Evolutionary conservation across 257 asterid species (phyloP), one percentile per base, ranked within the genome.

Genomic region (Avicennia marina): DNA sequence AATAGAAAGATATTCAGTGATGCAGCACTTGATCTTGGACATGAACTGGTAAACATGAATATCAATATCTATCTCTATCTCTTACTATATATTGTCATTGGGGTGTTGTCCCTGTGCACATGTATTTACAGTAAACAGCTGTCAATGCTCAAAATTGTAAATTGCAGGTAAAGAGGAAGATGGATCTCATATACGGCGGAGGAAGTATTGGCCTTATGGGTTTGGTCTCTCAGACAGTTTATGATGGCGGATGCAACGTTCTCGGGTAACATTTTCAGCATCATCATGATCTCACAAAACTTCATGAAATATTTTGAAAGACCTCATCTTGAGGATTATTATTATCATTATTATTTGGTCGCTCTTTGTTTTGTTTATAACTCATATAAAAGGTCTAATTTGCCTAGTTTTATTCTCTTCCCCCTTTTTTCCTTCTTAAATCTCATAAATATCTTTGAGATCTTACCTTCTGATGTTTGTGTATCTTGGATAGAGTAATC

Each of bases 141-240:
- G 31, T 46, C 9, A 20, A 20, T 65, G 58, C 49, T 58, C 31
- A 32, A 39, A 46, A 26, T 19, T 13, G 36, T 4, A 15, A 36
- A 45, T 64, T 51, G 22, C 64, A 83, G 93, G 85, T 80, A 19
- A 65, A 64, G 75, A 81, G 79, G 58, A 65, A 78, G 53, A 69
- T 84, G 56, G 84, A 81, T 69, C 80, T 81, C 18, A 62, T 84
- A 7, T 81, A 84, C 51, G 93, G 93, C 22, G 93, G 93, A 64
- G 88, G 93, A 36, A 81, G 84, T 47, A 31, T 75, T 71, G 94
- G 94, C 48, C 94, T 81, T 1, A 84, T 84, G 94, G 94, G 94
- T 27, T 62, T 78, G 74, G 82, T 84, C 56, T 73, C 94, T 61
- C 82, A 75, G 56, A 69, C 82, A 25, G 86, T 78, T 33, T 64